Evolutionary conservation across 805 yeast genomes (phyloP), one percentile per base, ranked within the genome.

Genomic region (Lachancea thermotolerans): DNA sequence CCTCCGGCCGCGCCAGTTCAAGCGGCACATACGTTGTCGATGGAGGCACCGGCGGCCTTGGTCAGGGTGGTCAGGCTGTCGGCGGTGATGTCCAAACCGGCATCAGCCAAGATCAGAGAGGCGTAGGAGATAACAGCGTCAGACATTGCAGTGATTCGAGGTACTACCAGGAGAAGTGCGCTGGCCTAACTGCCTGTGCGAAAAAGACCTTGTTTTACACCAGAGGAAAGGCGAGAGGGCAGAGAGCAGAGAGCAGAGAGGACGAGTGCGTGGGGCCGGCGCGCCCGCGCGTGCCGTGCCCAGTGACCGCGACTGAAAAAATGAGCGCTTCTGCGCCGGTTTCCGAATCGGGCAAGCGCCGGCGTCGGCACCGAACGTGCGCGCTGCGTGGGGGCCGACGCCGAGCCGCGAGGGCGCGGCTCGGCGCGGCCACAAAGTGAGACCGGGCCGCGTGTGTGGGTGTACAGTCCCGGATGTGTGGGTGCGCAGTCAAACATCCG

Each of bases 101-200:
- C 91, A 71, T 91, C 99, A 61, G 98, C 96, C 73, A 91, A 79
- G 78, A 91, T 90, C 74, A 91, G 83, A 70, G 99, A 95, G 72
- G 99, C 98, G 82, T 87, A 89, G 61, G 96, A 88, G 70, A 88
- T 87, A 67, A 90, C 79, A 70, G 95, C 83, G 81, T 89, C 95
- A 74, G 95, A 85, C 95, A 87, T 87, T 71, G 61, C 70, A 14
- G 8, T 30, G 33, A 30, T 30, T 30, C 9, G 14, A 30, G 33
- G 14, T 30, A 9, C 14, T 30, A 14, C 14, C 14, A 30, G 14
- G 8, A 30, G 33, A 14, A 30, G 33, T 4, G 33, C 12, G 25
- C 7, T 4, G 25, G 25, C 25, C 6, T 21, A 21, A 21, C 4
- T 4, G 25, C 25, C 25, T 21, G 25, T 21, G 4, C 25, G 7